Evolutionary conservation across 192 early-diverging fungal genomes (phyloP).

Genomic region (Radiomyces spectabilis): DNA sequence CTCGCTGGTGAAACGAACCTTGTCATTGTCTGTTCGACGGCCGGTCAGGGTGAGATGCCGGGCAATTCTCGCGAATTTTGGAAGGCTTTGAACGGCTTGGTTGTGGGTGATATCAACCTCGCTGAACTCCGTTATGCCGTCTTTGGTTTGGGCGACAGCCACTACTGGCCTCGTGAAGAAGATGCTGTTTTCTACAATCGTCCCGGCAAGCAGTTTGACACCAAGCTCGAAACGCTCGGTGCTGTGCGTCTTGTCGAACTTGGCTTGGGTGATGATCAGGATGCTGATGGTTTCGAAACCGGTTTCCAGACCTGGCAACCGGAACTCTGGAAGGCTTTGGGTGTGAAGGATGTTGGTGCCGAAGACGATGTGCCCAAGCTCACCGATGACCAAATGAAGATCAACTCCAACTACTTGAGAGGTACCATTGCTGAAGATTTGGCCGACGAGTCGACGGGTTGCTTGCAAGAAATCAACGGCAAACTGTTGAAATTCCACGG

Average conservation of each 20-base stretch:
- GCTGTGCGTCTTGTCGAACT: conserved; percentile 53
- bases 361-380: conserved; percentile 58
- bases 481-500: conserved; percentile 97
- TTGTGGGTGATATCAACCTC: conserved; percentile 49
- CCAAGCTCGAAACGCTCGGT: conserved; percentile 69
- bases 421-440: conserved; percentile 87
- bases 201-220: conserved; percentile 81
- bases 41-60: conserved; percentile 96
- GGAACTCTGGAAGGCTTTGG: conserved; percentile 79
- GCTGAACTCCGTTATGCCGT: conserved; percentile 67
- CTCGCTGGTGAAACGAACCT: conserved; percentile 72
- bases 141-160: conserved; percentile 88
- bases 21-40: conserved; percentile 74
- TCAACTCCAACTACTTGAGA: conserved; percentile 84
- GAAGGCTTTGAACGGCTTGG: conserved; percentile 60
- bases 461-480: conserved; percentile 80
- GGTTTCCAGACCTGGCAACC: conserved; percentile 73
- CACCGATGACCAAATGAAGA: conserved; percentile 90
- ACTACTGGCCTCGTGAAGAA: conserved; percentile 93
- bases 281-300: conserved; percentile 86
- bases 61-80: conserved; percentile 85
- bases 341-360: conserved; percentile 57
- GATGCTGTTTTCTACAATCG: conserved; percentile 91
- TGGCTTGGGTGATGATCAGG: conserved; percentile 89
- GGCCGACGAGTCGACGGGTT: conserved; percentile 75